Percentiles rank a stretch among this genome's conserved stretches.
Evolutionary conservation across 805 yeast genomes (phyloP).

Genomic region (Metschnikowia lochheadii): DNA sequence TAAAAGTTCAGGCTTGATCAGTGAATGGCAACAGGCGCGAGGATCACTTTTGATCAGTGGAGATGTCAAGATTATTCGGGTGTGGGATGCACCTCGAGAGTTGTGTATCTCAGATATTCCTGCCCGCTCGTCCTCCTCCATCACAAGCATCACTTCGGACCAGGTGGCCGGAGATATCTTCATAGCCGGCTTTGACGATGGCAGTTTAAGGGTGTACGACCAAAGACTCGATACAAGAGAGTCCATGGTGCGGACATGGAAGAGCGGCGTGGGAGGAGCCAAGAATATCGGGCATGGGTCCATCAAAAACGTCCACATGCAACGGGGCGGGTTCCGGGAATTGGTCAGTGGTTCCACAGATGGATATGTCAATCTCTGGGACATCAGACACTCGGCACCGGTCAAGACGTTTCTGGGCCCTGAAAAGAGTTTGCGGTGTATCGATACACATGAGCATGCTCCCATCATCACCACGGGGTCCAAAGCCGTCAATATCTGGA

Average conservation of each 20-base stretch:
- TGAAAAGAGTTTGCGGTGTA: conserved; percentile 52
- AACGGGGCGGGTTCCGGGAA: conserved; percentile 93
- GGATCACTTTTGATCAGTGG: conserved; percentile 92
- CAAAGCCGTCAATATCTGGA: conserved; percentile 73
- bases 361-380: conserved; percentile 88
- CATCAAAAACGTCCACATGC: conserved; percentile 84
- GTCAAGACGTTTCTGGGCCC: conserved; percentile 61
- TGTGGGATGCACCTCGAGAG: conserved; percentile 98
- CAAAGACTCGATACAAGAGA: conserved; percentile 80
- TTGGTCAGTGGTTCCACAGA: conserved; percentile 78
- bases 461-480: conserved; percentile 90
- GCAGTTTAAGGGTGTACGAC: conserved; percentile 84
- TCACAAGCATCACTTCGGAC: conserved; percentile 87
- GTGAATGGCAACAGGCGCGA: conserved; percentile 96
- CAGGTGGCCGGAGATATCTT: conserved; percentile 91
- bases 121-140: conserved; percentile 83
- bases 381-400: conserved; percentile 70
- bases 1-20: conserved; percentile 73
- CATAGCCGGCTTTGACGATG: conserved; percentile 91
- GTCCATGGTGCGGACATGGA: conserved; percentile 83
- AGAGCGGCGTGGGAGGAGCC: conserved; percentile 24
- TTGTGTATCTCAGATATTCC: conserved; percentile 83
- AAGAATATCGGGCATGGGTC: conserved; percentile 44
- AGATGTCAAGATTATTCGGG: conserved; percentile 83
- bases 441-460: conserved; percentile 93